These are phyloP conservation scores for Aspergillus brasiliensis DNA, from an alignment of 2,329 filamentous ascomycete genomes.

Conservation along the genomic window DNA sequence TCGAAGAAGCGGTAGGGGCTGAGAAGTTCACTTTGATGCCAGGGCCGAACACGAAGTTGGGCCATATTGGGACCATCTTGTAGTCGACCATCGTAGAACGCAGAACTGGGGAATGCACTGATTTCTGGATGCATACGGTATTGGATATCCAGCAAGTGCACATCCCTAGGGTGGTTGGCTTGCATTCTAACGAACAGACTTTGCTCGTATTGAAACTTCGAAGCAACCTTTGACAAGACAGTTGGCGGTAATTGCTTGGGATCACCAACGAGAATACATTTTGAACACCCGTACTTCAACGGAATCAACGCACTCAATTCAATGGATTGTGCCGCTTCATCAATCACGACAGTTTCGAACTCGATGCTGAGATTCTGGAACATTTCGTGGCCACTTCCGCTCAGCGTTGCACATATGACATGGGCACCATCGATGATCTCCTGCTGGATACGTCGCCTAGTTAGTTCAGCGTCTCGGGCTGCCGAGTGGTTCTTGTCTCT, in stretches of 20 bases:
- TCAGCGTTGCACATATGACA: slow-evolving; percentile 91
- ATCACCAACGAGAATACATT: slow-evolving; percentile 96
- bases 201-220: slow-evolving; percentile 92
- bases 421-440: slow-evolving; percentile 88
- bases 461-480: slow-evolving; percentile 82
- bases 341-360: slow-evolving; percentile 97
- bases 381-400: slow-evolving; percentile 95
- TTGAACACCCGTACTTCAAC: slow-evolving; percentile 93
- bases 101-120: slow-evolving; percentile 81
- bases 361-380: slow-evolving; percentile 93
- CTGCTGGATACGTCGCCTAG: slow-evolving; percentile 81
- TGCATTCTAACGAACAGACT: slow-evolving; percentile 99
- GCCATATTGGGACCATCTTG: slow-evolving; percentile 85
- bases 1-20: slow-evolving; percentile 97
- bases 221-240: slow-evolving; percentile 89
- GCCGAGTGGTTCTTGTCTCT: slow-evolving; percentile 83
- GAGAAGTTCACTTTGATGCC: slow-evolving; percentile 80
- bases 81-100: slow-evolving; percentile 89
- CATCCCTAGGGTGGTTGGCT: slow-evolving; percentile 79
- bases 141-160: slow-evolving; percentile 94
- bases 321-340: slow-evolving; percentile 97
- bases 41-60: slow-evolving; percentile 71
- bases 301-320: slow-evolving; percentile 95
- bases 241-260: slow-evolving; percentile 96
- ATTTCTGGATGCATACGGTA: slow-evolving; percentile 99